phyloP scores from a whole-genome alignment of 2,329 filamentous ascomycete genomes.

The Aspergillus uvarum region DNA sequence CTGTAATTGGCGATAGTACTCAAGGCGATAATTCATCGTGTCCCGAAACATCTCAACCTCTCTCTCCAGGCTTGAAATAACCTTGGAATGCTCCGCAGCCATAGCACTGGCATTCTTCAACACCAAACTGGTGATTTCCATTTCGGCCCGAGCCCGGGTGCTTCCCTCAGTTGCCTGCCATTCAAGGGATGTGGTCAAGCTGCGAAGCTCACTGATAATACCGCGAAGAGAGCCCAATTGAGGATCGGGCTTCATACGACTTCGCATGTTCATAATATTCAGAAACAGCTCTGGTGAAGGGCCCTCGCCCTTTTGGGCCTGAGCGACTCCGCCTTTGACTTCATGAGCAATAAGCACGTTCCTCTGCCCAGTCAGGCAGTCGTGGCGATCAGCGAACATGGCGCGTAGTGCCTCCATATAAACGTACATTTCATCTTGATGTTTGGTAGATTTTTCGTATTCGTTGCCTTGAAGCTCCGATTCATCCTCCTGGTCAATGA shows the following conservation, averaged over 20 bases:
- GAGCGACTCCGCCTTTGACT: slow-evolving; percentile 58
- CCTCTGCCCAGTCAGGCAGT: slow-evolving; percentile 72
- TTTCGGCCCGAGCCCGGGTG: slow-evolving; percentile 61
- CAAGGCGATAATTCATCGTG: slow-evolving; percentile 80
- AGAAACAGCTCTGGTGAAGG: slow-evolving; percentile 68
- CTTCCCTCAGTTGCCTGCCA: slow-evolving; percentile 57
- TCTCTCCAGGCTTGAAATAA: slow-evolving; percentile 51
- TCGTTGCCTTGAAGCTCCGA: slow-evolving; percentile 82
- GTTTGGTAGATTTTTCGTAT: slow-evolving; percentile 80
- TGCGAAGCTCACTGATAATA: slow-evolving; percentile 68
- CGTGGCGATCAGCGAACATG: slow-evolving; percentile 74
- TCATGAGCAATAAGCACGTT: slow-evolving; percentile 76
- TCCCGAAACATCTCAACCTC: slow-evolving; percentile 75
- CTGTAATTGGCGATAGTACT: slow-evolving; percentile 89
- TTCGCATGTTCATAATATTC: slow-evolving; percentile 48
- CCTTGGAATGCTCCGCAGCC: slow-evolving; percentile 53
- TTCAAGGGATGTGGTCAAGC: slow-evolving; percentile 60
- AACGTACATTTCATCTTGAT: slow-evolving; percentile 84
- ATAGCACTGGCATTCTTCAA: slow-evolving; percentile 60
- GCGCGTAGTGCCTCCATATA: slow-evolving; percentile 78
- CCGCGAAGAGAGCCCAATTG: slow-evolving; percentile 66
- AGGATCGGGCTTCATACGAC: slow-evolving; percentile 45
- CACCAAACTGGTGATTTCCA: slow-evolving; percentile 63
- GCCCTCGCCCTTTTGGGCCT: slow-evolving; percentile 64
- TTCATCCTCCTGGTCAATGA: slow-evolving; percentile 80